Evolutionary conservation across 768 basidiomycete species (phyloP).

Genomic region (Floccularia luteovirens): DNA sequence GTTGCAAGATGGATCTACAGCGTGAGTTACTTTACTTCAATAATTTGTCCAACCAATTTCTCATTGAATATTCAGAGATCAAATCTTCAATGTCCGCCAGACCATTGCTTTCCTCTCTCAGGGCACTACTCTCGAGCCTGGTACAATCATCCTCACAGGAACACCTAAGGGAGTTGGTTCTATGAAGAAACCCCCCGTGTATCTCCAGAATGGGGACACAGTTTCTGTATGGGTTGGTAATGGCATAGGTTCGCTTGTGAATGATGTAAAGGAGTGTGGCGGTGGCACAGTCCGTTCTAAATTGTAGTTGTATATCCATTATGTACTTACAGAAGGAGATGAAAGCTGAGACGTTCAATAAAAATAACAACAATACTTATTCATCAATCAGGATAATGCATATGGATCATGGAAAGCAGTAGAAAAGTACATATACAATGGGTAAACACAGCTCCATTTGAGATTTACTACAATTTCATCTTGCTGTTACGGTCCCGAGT

Average conservation of each 20-base stretch:
- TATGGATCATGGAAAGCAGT: too few relatives aligned
- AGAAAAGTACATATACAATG: too few relatives aligned
- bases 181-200: conserved; percentile 60
- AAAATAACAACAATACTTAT: too few relatives aligned
- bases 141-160: conserved; percentile 77
- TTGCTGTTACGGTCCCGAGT: too few relatives aligned
- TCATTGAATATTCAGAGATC: conserved; percentile 40
- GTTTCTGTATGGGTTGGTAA: conserved; percentile 60
- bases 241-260: conserved; percentile 76
- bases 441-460: too few relatives aligned
- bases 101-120: conserved; percentile 79
- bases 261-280: conserved; percentile 66
- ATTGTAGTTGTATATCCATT: conserved; percentile 21
- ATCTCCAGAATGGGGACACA: conserved; percentile 68
- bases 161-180: conserved; percentile 82
- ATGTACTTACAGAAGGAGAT: background rate
- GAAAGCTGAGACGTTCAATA: too few relatives aligned
- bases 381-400: too few relatives aligned
- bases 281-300: conserved; percentile 36
- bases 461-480: too few relatives aligned
- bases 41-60: background rate
- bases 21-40: conserved; percentile 34
- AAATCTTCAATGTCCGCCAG: conserved; percentile 74
- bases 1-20: conserved; percentile 74
- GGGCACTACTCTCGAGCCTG: conserved; percentile 76